Conservation (phyloP, 2,329 filamentous ascomycete genomes). For the Aspergillus flavus region DNA sequence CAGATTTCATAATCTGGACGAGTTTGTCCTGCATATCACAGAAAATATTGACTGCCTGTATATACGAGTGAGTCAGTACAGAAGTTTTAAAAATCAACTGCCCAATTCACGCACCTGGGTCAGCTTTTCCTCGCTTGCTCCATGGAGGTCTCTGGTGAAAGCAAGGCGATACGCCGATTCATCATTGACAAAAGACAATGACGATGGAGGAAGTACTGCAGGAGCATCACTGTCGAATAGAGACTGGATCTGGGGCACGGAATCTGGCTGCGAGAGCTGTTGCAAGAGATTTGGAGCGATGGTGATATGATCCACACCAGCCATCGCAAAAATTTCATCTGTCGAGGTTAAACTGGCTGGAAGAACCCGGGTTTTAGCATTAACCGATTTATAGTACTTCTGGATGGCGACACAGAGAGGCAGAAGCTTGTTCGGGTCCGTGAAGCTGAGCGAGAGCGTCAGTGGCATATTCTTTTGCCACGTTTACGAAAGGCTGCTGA, state of each 20-base stretch:
- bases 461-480: background rate
- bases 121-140: conserved; percentile 53
- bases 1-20: conserved; percentile 39
- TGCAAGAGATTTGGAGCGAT: conserved; percentile 57
- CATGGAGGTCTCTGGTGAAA: conserved; percentile 49
- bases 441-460: conserved; percentile 20
- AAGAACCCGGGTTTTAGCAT: conserved; percentile 54
- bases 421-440: conserved; percentile 40
- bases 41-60: conserved; percentile 59
- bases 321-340: conserved; percentile 61
- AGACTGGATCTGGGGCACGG: conserved; percentile 33
- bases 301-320: conserved; percentile 62
- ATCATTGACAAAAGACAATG: conserved; percentile 39
- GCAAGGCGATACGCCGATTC: conserved; percentile 55
- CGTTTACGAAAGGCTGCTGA: background rate
- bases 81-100: background rate
- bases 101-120: conserved; percentile 37
- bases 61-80: background rate
- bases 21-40: conserved; percentile 58
- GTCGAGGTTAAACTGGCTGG: conserved; percentile 61
- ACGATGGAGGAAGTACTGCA: conserved; percentile 13
- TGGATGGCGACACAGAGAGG: conserved; percentile 56
- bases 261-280: conserved; percentile 47
- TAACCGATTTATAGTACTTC: conserved; percentile 51
- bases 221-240: conserved; percentile 29